phyloP scores from a whole-genome alignment of 1,139 yeast genomes.

The Scheffersomyces segobiensis region DNA sequence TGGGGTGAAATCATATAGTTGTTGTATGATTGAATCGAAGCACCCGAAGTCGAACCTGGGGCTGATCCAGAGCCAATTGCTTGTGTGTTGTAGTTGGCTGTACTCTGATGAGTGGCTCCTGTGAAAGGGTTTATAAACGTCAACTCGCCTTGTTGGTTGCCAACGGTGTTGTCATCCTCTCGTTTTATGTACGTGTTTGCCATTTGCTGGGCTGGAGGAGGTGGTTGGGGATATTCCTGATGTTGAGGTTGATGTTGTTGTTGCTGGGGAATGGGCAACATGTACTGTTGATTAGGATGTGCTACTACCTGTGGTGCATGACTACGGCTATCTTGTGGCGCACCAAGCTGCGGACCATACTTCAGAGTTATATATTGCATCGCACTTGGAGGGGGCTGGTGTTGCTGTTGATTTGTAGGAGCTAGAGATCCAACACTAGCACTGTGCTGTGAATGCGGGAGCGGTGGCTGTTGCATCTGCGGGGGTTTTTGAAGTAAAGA shows the following conservation, averaged over 20 bases:
- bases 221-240: not conserved
- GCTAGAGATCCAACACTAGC: conserved; percentile 2
- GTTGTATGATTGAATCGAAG: conserved; percentile 8
- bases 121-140: conserved; percentile 13
- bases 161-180: not conserved
- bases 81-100: conserved; percentile 5
- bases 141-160: conserved; percentile 4
- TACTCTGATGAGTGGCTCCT: conserved; percentile 11
- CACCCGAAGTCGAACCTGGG: conserved; percentile 5
- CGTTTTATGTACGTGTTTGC: not conserved
- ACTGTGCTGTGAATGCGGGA: conserved; percentile 5
- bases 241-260: conserved; percentile 7
- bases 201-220: not conserved
- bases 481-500: conserved; percentile 24
- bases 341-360: not conserved
- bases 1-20: conserved; percentile 10
- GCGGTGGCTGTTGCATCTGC: conserved; percentile 2
- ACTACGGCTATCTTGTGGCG: conserved; percentile 9
- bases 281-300: conserved; percentile 8
- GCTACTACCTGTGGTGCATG: conserved; percentile 4
- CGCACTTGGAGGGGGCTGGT: not conserved
- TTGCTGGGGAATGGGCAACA: conserved; percentile 8
- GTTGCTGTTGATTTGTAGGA: conserved; percentile 1
- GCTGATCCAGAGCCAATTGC: not conserved
- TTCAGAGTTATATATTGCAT: conserved; percentile 10